These are phyloP conservation scores for Tephrocybe sp. DNA, from an alignment of 768 basidiomycete species.

Conservation along the genomic window DNA sequence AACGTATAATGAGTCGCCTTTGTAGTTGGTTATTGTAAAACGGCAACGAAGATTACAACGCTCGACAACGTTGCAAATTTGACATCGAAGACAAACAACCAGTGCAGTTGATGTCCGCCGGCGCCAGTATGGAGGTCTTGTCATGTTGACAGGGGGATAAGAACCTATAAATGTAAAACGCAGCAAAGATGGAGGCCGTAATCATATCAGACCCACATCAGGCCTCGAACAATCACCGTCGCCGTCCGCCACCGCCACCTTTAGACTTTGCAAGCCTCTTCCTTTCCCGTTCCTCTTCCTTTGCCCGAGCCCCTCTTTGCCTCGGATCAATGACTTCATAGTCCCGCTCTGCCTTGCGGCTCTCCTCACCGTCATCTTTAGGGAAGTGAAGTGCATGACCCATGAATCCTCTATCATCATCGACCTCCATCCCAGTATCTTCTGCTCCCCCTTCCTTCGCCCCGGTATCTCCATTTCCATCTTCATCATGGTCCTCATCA, in stretches of 20 bases:
- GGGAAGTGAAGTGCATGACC: constrained; percentile 71
- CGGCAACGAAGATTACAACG: background rate
- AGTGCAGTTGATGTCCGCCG: no score
- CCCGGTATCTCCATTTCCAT: constrained; percentile 21
- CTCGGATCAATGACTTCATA: constrained; percentile 90
- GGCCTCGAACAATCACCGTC: constrained; percentile 20
- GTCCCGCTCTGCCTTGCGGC: constrained; percentile 73
- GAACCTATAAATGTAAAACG: no score
- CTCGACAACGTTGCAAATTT: background rate
- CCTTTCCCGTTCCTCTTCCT: constrained; percentile 74
- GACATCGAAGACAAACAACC: background rate
- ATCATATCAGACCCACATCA: no score
- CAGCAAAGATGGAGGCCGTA: background rate
- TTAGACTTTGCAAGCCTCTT: constrained; percentile 42
- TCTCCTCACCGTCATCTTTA: constrained; percentile 76
- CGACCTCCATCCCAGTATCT: constrained; percentile 67
- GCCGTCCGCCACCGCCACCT: constrained; percentile 29
- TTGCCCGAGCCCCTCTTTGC: constrained; percentile 66
- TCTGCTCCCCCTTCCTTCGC: constrained; percentile 30
- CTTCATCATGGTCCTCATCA: constrained; percentile 17
- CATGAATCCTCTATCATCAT: constrained; percentile 74
- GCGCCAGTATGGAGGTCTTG: no score
- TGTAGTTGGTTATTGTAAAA: no score
- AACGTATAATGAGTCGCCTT: no score
- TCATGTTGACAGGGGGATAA: background rate